A percentile compares a stretch with the other conserved stretches of the same genome.
These are phyloP conservation scores for Yamadazyma olivae DNA, from an alignment of 805 yeast species.

Conservation along the genomic window DNA sequence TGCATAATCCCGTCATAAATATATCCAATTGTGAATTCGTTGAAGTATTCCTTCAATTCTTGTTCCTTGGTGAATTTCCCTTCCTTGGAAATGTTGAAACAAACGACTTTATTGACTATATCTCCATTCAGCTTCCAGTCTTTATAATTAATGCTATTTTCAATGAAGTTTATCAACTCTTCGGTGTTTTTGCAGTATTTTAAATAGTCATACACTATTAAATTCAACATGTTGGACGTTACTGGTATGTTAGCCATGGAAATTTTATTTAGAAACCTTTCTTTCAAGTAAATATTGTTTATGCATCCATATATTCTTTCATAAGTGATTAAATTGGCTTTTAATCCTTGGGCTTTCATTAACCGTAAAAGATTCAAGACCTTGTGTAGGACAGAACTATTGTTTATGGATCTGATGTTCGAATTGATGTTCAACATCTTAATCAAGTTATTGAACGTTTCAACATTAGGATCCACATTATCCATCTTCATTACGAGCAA, in stretches of 20 bases:
- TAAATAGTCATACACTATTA: constrained; percentile 34
- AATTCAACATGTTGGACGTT: constrained; percentile 24
- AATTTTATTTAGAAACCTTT: constrained; percentile 30
- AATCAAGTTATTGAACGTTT: constrained; percentile 36
- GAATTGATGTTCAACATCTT: constrained; percentile 30
- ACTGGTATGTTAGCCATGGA: constrained; percentile 31
- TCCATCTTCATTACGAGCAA: constrained; percentile 40
- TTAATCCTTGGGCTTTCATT: constrained; percentile 21
- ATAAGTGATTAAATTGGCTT: constrained; percentile 33
- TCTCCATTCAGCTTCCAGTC: constrained; percentile 29
- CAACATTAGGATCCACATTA: constrained; percentile 37
- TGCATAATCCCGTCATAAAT: constrained; percentile 8
- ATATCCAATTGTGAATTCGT: constrained; percentile 3
- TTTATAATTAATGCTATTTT: constrained; percentile 25
- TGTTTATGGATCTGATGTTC: constrained; percentile 26
- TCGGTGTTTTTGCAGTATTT: constrained; percentile 21
- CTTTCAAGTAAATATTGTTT: constrained; percentile 36
- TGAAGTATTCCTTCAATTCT: neutral
- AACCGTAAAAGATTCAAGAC: constrained; percentile 21
- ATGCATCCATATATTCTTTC: constrained; percentile 36
- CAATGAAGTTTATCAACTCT: constrained; percentile 32
- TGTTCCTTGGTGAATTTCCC: constrained; percentile 1
- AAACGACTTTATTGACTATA: constrained; percentile 26
- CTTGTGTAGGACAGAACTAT: constrained; percentile 27
- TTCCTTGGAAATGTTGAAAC: constrained; percentile 11